Conservation (phyloP, 352 stramenopile species). For the Phytophthora idaei region DNA sequence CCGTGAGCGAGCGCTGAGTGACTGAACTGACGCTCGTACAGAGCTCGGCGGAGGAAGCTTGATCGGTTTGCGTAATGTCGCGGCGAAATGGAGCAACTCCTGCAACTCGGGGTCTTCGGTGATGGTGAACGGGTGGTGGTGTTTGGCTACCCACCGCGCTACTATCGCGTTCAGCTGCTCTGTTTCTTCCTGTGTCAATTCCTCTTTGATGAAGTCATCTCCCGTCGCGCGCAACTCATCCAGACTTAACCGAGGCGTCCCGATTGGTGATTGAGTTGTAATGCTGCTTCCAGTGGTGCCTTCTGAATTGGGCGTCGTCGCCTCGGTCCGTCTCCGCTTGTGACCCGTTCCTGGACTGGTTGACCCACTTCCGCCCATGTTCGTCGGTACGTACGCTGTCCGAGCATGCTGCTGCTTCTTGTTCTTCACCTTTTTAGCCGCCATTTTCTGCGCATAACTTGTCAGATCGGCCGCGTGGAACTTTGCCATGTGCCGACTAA, state of each 20-base stretch:
- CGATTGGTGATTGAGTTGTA: conserved; percentile 5
- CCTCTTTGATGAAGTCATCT: conserved; percentile 10
- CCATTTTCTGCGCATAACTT: conserved; percentile 47
- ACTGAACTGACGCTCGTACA: conserved; percentile 51
- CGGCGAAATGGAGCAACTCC: conserved; percentile 48
- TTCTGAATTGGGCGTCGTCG: conserved; percentile 3
- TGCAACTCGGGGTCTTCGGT: conserved; percentile 53
- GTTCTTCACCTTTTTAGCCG: conserved; percentile 39
- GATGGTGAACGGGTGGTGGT: conserved; percentile 51
- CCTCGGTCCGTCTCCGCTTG: conserved; percentile 33
- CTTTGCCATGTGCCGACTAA: conserved; percentile 62
- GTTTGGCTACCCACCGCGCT: conserved; percentile 55
- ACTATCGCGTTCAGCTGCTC: conserved; percentile 51
- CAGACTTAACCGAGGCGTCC: conserved; percentile 11
- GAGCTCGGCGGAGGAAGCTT: conserved; percentile 42
- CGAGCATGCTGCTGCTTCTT: conserved; percentile 25
- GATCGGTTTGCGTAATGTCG: conserved; percentile 41
- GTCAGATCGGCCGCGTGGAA: conserved; percentile 48
- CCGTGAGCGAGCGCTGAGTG: conserved; percentile 44
- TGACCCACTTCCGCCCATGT: background rate
- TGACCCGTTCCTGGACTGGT: conserved; percentile 4
- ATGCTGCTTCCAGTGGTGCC: background rate
- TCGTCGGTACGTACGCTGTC: conserved; percentile 4
- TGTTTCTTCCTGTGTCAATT: conserved; percentile 43
- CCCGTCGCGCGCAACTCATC: conserved; percentile 7